Percentiles rank a stretch among this genome's conserved stretches.
phyloP scores from a whole-genome alignment of 2,329 filamentous ascomycete species.

The Talaromyces islandicus region DNA sequence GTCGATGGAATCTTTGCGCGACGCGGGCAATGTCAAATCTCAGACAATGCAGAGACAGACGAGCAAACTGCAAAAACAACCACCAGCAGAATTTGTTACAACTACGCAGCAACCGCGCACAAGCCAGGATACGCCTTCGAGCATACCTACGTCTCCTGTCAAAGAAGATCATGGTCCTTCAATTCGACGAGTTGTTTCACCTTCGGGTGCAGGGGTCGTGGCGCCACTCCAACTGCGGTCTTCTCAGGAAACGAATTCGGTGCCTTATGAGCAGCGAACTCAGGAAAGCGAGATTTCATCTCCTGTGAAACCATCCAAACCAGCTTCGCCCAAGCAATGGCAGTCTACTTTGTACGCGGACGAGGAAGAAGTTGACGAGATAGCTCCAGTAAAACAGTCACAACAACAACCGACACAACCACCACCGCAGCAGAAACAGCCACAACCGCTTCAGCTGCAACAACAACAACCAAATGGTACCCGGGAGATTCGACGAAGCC shows the following conservation, averaged over 20 bases:
- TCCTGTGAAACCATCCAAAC: slow-evolving; percentile 8
- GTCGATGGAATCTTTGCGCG: slow-evolving; percentile 37
- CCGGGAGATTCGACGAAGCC: slow-evolving; percentile 10
- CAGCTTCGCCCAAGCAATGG: neutral
- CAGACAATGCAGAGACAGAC: slow-evolving; percentile 49
- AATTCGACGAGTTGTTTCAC: slow-evolving; percentile 30
- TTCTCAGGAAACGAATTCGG: slow-evolving; percentile 14
- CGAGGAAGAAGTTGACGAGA: slow-evolving; percentile 3
- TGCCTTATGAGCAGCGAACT: slow-evolving; percentile 8
- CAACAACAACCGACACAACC: neutral
- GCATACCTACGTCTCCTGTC: slow-evolving; percentile 15
- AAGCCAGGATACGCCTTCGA: slow-evolving; percentile 17
- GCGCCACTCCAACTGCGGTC: slow-evolving; percentile 15
- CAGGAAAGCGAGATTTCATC: slow-evolving; percentile 1
- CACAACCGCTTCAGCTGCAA: neutral
- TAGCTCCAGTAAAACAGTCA: neutral
- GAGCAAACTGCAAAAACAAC: slow-evolving; percentile 67
- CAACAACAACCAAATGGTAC: neutral
- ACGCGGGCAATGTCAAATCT: slow-evolving; percentile 26
- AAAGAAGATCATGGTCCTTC: slow-evolving; percentile 21
- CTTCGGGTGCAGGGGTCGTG: slow-evolving; percentile 19
- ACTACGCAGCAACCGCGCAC: slow-evolving; percentile 31
- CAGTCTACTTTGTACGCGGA: neutral
- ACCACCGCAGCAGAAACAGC: neutral
- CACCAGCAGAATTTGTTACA: slow-evolving; percentile 37